Percentiles rank a stretch among this genome's conserved stretches.
These are phyloP conservation scores for Prunus yedoensis DNA, from an alignment of 331 rosid species.

Conservation along the genomic window DNA sequence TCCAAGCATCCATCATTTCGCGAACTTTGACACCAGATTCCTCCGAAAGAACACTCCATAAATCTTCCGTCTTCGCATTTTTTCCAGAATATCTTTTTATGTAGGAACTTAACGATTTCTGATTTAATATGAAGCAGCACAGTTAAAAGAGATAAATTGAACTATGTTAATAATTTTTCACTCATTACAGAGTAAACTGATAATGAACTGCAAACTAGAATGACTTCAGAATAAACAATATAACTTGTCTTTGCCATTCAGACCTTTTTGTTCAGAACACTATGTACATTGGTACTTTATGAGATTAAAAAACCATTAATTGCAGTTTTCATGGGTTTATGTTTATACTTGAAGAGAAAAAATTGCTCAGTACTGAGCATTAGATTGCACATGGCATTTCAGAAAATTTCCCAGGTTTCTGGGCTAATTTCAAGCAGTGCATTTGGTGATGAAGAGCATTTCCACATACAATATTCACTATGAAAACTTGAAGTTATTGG, in stretches of 20 bases:
- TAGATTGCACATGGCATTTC: background rate
- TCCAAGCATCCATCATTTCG: constrained; percentile 71
- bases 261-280: background rate
- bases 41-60: constrained; percentile 71
- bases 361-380: background rate
- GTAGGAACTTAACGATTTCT: constrained; percentile 72
- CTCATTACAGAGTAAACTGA: background rate
- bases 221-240: background rate
- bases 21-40: constrained; percentile 74
- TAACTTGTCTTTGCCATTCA: background rate
- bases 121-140: constrained; percentile 29
- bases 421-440: background rate
- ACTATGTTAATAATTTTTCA: background rate
- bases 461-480: background rate
- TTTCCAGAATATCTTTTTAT: constrained; percentile 57
- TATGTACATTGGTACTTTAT: background rate
- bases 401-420: background rate
- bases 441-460: background rate
- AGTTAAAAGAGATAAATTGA: constrained; percentile 5
- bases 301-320: no score
- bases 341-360: background rate
- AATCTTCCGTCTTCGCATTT: constrained; percentile 80
- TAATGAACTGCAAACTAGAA: background rate
- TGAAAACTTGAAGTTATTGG: background rate
- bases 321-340: background rate